Base-by-base conservation (phyloP, 1,139 yeast genomes). In the Hemisphaericaspora lyxosophila region DNA sequence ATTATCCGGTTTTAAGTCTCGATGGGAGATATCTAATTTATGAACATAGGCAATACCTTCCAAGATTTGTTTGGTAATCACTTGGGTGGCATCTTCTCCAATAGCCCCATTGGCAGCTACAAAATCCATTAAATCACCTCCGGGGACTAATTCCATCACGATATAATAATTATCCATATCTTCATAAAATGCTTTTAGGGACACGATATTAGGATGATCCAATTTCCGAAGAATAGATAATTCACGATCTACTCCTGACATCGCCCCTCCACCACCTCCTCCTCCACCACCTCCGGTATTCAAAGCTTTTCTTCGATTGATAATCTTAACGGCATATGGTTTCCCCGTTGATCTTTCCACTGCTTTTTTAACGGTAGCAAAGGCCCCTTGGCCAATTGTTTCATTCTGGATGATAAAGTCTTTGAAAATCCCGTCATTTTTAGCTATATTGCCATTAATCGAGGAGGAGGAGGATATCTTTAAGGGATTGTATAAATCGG, bases 111-210 rank as follows among this genome's bases (percentile, higher is more conserved):
- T 85, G 2, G 90, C 87, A 0, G 95, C 92, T 2, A 90, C 95
- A 63, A 87, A 89, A 62, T 82, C 97, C 98, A 92, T 92, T 43
- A 92, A 67, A 59, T 92, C 98, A n/a, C 98, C 98, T 7, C 97
- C 97, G 1, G 95, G 83, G 14, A 92, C 94, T 50, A 83, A 84
- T 55, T 92, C 98, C 97, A 92, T 90, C 4, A 92, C 90, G 46
- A 92, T 70, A 57, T 87, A 92, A 59, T 87, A 87, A 51, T 77
- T 79, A 43, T 83, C 85, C 9, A 70, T 64, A 56, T 90, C 97
- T 56, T 89, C 96, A 55, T 82, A 89, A 51, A 85, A 87, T 7
- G 89, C 92, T 53, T 85, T 82, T 40, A 92, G 69, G 32, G 80
- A 70, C 7, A 90, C 97, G 30, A 92, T 86, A 45, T 89, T 80